phyloP scores from a whole-genome alignment of 805 yeast species.

The Pichia ethanolica region DNA sequence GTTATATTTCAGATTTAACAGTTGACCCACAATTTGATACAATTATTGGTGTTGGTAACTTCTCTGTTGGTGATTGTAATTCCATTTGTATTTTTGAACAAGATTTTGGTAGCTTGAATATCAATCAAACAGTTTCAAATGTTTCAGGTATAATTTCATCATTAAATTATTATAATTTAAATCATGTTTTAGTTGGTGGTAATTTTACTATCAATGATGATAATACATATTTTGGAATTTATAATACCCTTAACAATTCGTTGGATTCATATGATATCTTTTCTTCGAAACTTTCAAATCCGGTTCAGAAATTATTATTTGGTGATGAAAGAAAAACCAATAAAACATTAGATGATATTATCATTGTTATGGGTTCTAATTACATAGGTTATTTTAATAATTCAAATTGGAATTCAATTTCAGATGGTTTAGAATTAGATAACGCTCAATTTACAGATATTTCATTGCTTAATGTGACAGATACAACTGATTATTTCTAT shows the following conservation, averaged over 20 bases:
- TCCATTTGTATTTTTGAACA: conserved; percentile 59
- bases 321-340: conserved; percentile 34
- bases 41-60: conserved; percentile 69
- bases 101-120: conserved; percentile 20
- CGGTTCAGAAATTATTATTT: conserved; percentile 21
- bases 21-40: conserved; percentile 33
- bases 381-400: conserved; percentile 39
- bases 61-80: conserved; percentile 41
- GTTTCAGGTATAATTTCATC: conserved; percentile 48
- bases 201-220: conserved; percentile 34
- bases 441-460: conserved; percentile 37
- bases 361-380: conserved; percentile 35
- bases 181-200: conserved; percentile 42
- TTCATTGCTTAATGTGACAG: conserved; percentile 19
- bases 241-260: conserved; percentile 40
- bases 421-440: conserved; percentile 26
- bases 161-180: conserved; percentile 38
- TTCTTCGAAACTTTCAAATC: conserved; percentile 25
- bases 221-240: conserved; percentile 40
- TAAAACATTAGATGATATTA: conserved; percentile 32
- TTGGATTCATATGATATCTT: conserved; percentile 18
- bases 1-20: conserved; percentile 34
- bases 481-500: conserved; percentile 30
- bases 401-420: conserved; percentile 39
- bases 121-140: conserved; percentile 45